Conservation (phyloP, 345 rosid species). For the Aurinia saxatilis region DNA sequence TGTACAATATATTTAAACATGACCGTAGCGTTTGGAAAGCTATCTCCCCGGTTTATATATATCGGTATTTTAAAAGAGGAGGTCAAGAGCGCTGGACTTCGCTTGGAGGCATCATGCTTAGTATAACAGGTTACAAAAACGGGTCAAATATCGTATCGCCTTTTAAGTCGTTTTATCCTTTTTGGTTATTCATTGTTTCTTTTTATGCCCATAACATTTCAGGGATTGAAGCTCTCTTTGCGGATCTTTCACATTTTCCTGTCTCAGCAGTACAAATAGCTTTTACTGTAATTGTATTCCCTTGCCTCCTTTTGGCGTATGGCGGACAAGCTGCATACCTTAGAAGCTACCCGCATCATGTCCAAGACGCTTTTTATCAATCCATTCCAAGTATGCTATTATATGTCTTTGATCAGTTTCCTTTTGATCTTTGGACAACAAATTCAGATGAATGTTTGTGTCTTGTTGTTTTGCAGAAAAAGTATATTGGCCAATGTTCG, state of each 20-base stretch:
- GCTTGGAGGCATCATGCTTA: slow-evolving; percentile 87
- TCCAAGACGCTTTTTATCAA: slow-evolving; percentile 69
- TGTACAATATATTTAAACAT: slow-evolving; percentile 67
- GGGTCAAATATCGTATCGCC: not conserved
- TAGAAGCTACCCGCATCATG: slow-evolving; percentile 50
- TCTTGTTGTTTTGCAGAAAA: slow-evolving; percentile 9
- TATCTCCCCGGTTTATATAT: slow-evolving; percentile 72
- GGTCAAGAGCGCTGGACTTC: slow-evolving; percentile 75
- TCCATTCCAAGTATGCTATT: slow-evolving; percentile 73
- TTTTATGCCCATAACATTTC: slow-evolving; percentile 8
- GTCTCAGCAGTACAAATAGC: slow-evolving; percentile 80
- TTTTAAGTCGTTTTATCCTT: not conserved
- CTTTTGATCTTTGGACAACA: not conserved
- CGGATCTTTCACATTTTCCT: slow-evolving; percentile 87
- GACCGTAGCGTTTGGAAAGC: slow-evolving; percentile 73
- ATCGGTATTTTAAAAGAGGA: slow-evolving; percentile 63
- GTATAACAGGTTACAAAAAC: slow-evolving; percentile 70
- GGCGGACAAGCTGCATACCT: slow-evolving; percentile 97
- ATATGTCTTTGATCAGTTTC: not conserved
- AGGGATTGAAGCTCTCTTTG: slow-evolving; percentile 98
- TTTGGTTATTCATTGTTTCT: not conserved
- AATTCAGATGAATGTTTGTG: slow-evolving; percentile 3
- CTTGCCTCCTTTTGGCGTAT: slow-evolving; percentile 91
- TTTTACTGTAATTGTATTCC: slow-evolving; percentile 76
- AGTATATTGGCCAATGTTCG: slow-evolving; percentile 74